phyloP scores from a whole-genome alignment of 768 basidiomycete genomes.

The Calocybe gangraenosa region DNA sequence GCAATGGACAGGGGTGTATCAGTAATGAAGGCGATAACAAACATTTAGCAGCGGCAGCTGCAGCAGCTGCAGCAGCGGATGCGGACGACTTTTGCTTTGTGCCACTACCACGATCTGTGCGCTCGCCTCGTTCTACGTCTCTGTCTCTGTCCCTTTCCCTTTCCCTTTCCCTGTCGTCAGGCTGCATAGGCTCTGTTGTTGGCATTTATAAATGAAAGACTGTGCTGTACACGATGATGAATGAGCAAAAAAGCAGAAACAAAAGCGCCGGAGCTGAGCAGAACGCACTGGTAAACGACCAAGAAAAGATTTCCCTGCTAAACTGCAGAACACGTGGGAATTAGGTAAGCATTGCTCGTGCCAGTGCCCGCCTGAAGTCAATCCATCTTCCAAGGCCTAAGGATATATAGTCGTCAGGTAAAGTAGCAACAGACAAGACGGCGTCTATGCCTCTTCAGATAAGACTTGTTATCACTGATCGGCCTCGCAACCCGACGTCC shows the following conservation, averaged over 20 bases:
- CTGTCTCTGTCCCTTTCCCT: constrained; percentile 19
- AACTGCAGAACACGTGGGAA: constrained; percentile 33
- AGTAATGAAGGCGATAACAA: constrained; percentile 1
- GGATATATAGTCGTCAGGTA: no score
- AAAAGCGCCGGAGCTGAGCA: background rate
- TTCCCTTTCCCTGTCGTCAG: constrained; percentile 19
- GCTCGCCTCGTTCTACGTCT: constrained; percentile 17
- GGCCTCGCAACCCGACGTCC: no score
- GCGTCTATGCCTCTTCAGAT: no score
- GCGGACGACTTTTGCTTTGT: constrained; percentile 17
- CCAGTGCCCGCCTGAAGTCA: no score
- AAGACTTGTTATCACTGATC: no score
- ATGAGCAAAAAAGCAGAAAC: background rate
- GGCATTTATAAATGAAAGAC: constrained; percentile 13
- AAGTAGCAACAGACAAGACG: no score
- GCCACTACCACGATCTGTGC: constrained; percentile 16
- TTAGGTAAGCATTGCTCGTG: constrained; percentile 26
- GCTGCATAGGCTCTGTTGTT: constrained; percentile 15
- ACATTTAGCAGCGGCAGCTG: constrained; percentile 19
- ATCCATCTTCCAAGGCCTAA: no score
- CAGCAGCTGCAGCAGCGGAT: constrained; percentile 12
- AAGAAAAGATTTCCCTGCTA: constrained; percentile 32
- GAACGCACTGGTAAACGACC: constrained; percentile 12
- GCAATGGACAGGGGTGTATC: constrained; percentile 3
- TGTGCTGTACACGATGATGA: constrained; percentile 1